A percentile compares a stretch with the other conserved stretches of the same genome.
These are phyloP conservation scores for Haplosporangium sp. DNA, from an alignment of 371 early-diverging fungal species.

Conservation along the genomic window DNA sequence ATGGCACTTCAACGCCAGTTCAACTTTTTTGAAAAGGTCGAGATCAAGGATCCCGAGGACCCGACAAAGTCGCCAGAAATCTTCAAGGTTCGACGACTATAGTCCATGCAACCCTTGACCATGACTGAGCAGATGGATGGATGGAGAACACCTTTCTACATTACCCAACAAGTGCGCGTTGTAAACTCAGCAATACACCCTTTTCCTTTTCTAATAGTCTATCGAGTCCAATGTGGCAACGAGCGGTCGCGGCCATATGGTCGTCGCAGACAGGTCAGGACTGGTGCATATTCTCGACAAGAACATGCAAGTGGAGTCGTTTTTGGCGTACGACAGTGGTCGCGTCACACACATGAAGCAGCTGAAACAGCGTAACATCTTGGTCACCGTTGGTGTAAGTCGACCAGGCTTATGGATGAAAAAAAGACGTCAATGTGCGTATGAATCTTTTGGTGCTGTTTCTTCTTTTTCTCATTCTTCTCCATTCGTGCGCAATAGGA, in stretches of 20 bases:
- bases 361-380: constrained; percentile 75
- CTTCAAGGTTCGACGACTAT: constrained; percentile 64
- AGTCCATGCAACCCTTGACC: background rate
- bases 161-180: background rate
- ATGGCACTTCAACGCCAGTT: constrained; percentile 79
- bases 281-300: constrained; percentile 77
- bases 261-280: constrained; percentile 66
- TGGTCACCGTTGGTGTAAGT: constrained; percentile 80
- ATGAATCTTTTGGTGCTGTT: too few relatives aligned
- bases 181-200: background rate
- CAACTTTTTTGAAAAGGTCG: constrained; percentile 83
- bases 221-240: constrained; percentile 64
- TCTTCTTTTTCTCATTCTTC: background rate
- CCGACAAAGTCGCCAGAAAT: constrained; percentile 69
- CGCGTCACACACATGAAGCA: constrained; percentile 86
- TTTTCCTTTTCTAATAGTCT: constrained; percentile 33
- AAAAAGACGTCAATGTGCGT: too few relatives aligned
- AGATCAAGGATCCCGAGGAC: constrained; percentile 69
- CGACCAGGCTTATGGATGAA: background rate
- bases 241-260: constrained; percentile 68
- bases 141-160: background rate
- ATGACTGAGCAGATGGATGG: background rate
- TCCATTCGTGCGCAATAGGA: too few relatives aligned
- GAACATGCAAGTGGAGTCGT: constrained; percentile 73
- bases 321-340: constrained; percentile 76